A percentile compares a stretch with the other conserved stretches of the same genome.
Conservation (phyloP, 768 basidiomycete species). For the Amanita molliuscula region DNA sequence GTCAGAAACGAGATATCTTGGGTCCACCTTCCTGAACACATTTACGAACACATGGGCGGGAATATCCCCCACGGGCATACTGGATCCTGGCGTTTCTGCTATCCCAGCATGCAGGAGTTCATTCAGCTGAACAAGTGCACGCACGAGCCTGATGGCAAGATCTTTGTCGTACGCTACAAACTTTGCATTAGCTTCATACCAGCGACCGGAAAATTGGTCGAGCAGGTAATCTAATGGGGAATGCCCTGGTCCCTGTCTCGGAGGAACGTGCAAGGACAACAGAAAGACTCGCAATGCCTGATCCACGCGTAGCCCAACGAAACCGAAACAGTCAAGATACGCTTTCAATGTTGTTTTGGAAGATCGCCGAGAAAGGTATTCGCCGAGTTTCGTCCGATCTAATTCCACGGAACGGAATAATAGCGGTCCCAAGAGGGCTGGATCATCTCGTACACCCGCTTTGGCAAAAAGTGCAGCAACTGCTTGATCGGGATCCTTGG, state of each 20-base stretch:
- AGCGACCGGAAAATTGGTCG: conserved; percentile 76
- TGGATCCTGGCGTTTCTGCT: conserved; percentile 47
- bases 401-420: conserved; percentile 78
- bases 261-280: conserved; percentile 59
- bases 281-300: conserved; percentile 85
- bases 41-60: conserved; percentile 72
- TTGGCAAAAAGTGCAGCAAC: conserved; percentile 61
- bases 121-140: conserved; percentile 81
- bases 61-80: conserved; percentile 48
- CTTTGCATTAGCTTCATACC: conserved; percentile 82
- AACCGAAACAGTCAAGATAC: conserved; percentile 84
- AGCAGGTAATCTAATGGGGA: conserved; percentile 60
- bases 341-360: conserved; percentile 71
- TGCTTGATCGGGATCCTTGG: conserved; percentile 71
- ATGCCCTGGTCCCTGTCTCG: conserved; percentile 20
- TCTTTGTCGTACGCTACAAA: conserved; percentile 77
- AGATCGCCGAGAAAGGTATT: conserved; percentile 67
- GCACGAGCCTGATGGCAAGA: conserved; percentile 64
- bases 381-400: conserved; percentile 73
- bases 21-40: conserved; percentile 74
- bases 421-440: conserved; percentile 64
- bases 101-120: conserved; percentile 77
- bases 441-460: conserved; percentile 50
- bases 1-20: conserved; percentile 58
- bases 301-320: conserved; percentile 75